A percentile compares a stretch with the other conserved stretches of the same genome.
Evolutionary conservation across 2,329 filamentous ascomycete genomes (phyloP).

Genomic region (Verticillium klebahnii): DNA sequence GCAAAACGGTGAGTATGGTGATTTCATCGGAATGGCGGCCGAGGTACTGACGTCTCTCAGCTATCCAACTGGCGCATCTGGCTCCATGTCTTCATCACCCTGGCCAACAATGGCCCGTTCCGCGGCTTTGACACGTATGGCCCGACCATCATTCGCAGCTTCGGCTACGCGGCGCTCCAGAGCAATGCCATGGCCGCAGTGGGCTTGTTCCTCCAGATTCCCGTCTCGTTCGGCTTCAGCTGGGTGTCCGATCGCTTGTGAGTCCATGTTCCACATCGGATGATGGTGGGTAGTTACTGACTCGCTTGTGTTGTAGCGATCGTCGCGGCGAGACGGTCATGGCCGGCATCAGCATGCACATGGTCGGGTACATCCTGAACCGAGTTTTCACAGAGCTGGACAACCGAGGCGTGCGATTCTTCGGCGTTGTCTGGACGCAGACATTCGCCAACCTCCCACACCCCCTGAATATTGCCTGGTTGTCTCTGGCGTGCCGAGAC

Average conservation of each 20-base stretch:
- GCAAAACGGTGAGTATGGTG: conserved; percentile 28
- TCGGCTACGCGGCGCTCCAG: conserved; percentile 43
- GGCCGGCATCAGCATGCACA: conserved; percentile 37
- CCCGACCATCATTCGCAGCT: conserved; percentile 46
- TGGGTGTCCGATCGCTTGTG: conserved; percentile 48
- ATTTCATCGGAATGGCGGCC: too few species aligned
- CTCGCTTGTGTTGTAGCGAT: conserved; percentile 23
- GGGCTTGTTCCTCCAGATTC: conserved; percentile 47
- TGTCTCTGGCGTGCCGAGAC: conserved; percentile 50
- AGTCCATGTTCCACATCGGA: conserved; percentile 15
- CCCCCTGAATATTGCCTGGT: conserved; percentile 56
- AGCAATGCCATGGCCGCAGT: conserved; percentile 52
- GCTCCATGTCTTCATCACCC: conserved; percentile 45
- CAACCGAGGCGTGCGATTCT: conserved; percentile 39
- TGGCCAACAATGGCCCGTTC: conserved; percentile 43
- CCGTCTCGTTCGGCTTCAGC: conserved; percentile 45
- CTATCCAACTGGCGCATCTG: conserved; percentile 43
- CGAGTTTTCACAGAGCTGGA: conserved; percentile 43
- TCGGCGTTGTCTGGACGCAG: conserved; percentile 53
- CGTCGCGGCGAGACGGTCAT: conserved; percentile 49
- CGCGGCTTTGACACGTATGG: conserved; percentile 46
- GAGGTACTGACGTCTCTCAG: neutral
- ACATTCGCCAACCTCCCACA: conserved; percentile 50
- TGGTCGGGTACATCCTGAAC: conserved; percentile 50
- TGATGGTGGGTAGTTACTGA: neutral